These are phyloP conservation scores for Termitomyces eurrhizus DNA, from an alignment of 768 basidiomycete genomes.

Conservation along the genomic window DNA sequence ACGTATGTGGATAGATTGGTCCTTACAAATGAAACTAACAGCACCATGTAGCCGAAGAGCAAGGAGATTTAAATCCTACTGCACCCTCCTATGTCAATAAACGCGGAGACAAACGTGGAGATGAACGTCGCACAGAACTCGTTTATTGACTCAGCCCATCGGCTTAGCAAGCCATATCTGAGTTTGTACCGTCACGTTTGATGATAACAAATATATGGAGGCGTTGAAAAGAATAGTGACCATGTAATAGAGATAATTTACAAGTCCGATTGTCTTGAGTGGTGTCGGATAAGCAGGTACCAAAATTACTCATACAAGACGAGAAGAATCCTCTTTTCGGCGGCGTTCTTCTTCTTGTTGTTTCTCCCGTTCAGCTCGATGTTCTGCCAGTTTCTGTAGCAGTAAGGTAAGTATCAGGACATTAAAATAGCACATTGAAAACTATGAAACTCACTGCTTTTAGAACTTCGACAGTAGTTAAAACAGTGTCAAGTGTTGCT, in stretches of 20 bases:
- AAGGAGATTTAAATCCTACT: constrained; percentile 19
- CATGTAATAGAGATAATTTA: neutral
- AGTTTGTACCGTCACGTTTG: neutral
- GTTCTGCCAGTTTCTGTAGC: constrained; percentile 45
- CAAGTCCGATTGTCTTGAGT: neutral
- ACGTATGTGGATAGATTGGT: constrained; percentile 46
- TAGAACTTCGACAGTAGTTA: constrained; percentile 52
- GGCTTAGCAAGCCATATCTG: neutral
- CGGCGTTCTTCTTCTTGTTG: constrained; percentile 26
- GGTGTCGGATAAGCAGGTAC: neutral
- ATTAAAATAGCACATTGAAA: neutral
- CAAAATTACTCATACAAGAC: constrained; percentile 2
- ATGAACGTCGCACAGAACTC: constrained; percentile 13
- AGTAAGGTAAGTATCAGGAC: constrained; percentile 22
- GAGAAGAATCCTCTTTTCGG: constrained; percentile 18
- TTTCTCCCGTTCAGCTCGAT: constrained; percentile 47
- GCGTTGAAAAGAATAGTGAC: neutral
- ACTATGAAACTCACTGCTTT: constrained; percentile 46
- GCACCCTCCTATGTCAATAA: constrained; percentile 20
- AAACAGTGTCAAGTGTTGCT: constrained; percentile 57
- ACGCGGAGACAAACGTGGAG: constrained; percentile 16
- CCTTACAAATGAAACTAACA: constrained; percentile 2
- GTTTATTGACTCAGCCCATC: neutral
- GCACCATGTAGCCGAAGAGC: constrained; percentile 20
- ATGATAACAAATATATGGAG: neutral